Evolutionary conservation across 2,329 filamentous ascomycete genomes (phyloP), one percentile per base, ranked within the genome.

Genomic region (Rhynchosporium secalis): DNA sequence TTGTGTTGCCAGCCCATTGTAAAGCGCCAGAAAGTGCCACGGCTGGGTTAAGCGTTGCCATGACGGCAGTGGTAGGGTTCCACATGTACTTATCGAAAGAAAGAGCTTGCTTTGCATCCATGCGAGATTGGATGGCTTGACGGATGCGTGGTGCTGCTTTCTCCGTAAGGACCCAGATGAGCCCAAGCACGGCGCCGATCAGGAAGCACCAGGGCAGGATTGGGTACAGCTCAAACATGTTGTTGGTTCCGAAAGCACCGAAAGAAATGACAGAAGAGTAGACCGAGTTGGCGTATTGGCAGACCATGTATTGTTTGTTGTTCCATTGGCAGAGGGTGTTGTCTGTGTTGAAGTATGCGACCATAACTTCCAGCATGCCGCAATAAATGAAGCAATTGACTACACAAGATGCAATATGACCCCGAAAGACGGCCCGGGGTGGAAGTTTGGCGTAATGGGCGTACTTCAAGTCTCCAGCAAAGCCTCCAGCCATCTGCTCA

Each of bases 401-500:
- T 12, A 62, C 48, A 20, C 48, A 54, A 2, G 62, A 62, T 5
- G 43, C 33, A 13, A 64, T 64, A n/a, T 64, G 62, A 66, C 74
- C 73, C 8, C 74, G 68, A 57, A 73, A 76, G 41, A 76, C 73
- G 26, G 73, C 72, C 4, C 74, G 72, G 0, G 74, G 74, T 0
- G 74, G 73, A 0, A 76, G 60, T 33, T 73, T 73, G 15, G 72
- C 69, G 56, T 76, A 76, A 58, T 74, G 73, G 7, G 72, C 74
- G 64, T 74, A 73, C 62, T 76, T 76, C 63, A 75, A 69, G 29
- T 75, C 68, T 3, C 70, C 68, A 31, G 71, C 73, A 13, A 73
- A 74, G 29, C 58, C 54, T 13, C 62, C 66, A 8, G 65, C 66
- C 31, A 62, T 61, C 57, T 49, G 66, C 64, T 60, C 71, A 65